Evolutionary conservation across 257 asterid genomes (phyloP).

Genomic region (Solanum ossicruentum): DNA sequence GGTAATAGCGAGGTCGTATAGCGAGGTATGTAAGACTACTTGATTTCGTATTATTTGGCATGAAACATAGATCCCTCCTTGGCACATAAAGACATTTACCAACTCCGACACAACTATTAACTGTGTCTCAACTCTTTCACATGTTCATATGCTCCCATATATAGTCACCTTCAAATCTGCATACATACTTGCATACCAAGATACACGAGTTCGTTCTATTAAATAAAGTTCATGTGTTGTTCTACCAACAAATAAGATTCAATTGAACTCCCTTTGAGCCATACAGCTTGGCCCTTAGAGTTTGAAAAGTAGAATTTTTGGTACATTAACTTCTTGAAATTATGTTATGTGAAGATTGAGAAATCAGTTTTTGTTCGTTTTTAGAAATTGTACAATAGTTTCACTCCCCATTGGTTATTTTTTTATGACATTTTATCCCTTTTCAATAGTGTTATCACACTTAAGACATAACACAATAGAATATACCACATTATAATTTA

Average conservation of each 20-base stretch:
- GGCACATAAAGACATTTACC: too few species aligned
- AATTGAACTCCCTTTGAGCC: neutral
- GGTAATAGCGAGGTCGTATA: too few species aligned
- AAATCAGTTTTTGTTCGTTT: neutral
- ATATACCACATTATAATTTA: neutral
- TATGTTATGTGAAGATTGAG: neutral
- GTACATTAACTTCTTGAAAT: neutral
- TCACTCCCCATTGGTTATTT: neutral
- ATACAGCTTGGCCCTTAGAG: neutral
- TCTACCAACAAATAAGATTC: neutral
- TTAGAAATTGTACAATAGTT: neutral
- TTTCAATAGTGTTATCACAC: neutral
- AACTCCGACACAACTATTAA: too few species aligned
- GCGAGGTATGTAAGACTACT: too few species aligned
- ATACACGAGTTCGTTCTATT: too few species aligned
- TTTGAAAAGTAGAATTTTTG: neutral
- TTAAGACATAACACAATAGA: neutral
- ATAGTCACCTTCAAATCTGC: too few species aligned
- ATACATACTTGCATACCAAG: too few species aligned
- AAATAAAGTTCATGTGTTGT: too few species aligned
- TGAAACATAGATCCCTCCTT: too few species aligned
- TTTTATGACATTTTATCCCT: neutral
- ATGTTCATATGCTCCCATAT: too few species aligned
- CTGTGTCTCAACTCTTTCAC: too few species aligned
- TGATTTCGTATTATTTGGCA: too few species aligned